Evolutionary conservation across 768 basidiomycete genomes (phyloP), one percentile per base, ranked within the genome.

Genomic region (Lactarius psammicola): DNA sequence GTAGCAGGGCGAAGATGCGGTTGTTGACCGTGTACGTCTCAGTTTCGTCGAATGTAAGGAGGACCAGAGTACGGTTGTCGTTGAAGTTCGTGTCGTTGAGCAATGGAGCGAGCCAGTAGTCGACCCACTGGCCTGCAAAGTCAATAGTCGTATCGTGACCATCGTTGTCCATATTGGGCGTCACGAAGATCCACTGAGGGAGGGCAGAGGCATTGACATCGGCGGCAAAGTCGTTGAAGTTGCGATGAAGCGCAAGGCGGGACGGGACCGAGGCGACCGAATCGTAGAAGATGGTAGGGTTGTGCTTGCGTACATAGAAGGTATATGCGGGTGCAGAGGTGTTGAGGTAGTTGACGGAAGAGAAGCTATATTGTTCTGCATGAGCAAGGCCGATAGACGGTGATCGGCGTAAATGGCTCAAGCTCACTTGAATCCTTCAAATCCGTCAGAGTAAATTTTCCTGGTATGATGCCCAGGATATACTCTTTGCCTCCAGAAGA

Each of bases 81-180:
- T 88, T 87, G 76, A 88, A 87, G 60, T 76, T 74, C 7, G 74
- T 55, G 73, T 87, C 76, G 2, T 75, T 62, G 42, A 88, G 80
- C 15, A 87, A 71, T 2, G 85, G 83, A 13, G 77, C 33, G 36
- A 88, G 75, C 78, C 82, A 88, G 69, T 74, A 83, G 28, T 71
- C 68, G 34, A 85, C 69, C 82, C 82, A 88, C 7, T 70, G 65
- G 11, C 75, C 75, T 3, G 78, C 75, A 67, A 81, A 85, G 61
- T 77, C 80, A 67, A 85, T 73, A 26, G 77, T 79, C 4, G 87
- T 87, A 72, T 88, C 85, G 66, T 87, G 87, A 1, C 76, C 86
- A 68, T 87, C 86, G n/a, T n/a, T n/a, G n/a, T n/a, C n/a, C n/a
- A n/a, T n/a, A 72, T 88, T 88, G 17, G 87, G 87, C 1, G 87